Percentiles rank a stretch among this genome's conserved stretches.
These are phyloP conservation scores for Corylus avellana DNA, from an alignment of 306 rosid species.

Conservation along the genomic window DNA sequence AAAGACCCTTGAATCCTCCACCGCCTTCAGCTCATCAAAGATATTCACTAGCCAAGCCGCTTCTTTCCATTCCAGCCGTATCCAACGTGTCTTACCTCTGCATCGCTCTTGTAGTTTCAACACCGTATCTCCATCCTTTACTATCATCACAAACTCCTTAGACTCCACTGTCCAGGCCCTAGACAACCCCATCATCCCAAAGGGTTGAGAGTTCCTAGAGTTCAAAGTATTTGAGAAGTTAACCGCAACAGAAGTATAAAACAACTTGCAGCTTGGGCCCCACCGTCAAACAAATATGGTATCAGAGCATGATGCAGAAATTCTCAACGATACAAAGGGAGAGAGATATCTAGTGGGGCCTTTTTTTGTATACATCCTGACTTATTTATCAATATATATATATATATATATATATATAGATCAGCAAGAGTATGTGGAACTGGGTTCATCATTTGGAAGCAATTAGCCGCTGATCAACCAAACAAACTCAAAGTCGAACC, in stretches of 20 bases:
- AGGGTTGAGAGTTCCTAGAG: too few relatives aligned
- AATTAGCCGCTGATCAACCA: neutral
- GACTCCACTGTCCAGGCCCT: too few relatives aligned
- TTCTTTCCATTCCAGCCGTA: too few relatives aligned
- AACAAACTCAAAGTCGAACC: neutral
- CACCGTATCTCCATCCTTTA: too few relatives aligned
- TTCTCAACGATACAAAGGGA: neutral
- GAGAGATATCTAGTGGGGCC: neutral
- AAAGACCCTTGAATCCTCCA: too few relatives aligned
- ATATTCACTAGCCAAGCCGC: too few relatives aligned
- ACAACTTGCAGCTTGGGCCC: neutral
- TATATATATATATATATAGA: too few relatives aligned
- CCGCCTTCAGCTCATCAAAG: too few relatives aligned
- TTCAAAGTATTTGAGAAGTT: neutral
- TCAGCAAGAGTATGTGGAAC: conserved; percentile 8
- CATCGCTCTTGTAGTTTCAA: too few relatives aligned
- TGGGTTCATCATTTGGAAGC: conserved; percentile 13
- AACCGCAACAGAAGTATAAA: neutral
- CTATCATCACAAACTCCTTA: too few relatives aligned
- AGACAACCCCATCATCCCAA: too few relatives aligned
- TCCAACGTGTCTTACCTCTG: too few relatives aligned
- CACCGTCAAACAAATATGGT: neutral
- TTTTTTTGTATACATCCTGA: neutral
- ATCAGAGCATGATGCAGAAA: neutral
- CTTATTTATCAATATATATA: neutral